phyloP scores from a whole-genome alignment of 2,329 filamentous ascomycete genomes.

The Paradendryphiella salina region DNA sequence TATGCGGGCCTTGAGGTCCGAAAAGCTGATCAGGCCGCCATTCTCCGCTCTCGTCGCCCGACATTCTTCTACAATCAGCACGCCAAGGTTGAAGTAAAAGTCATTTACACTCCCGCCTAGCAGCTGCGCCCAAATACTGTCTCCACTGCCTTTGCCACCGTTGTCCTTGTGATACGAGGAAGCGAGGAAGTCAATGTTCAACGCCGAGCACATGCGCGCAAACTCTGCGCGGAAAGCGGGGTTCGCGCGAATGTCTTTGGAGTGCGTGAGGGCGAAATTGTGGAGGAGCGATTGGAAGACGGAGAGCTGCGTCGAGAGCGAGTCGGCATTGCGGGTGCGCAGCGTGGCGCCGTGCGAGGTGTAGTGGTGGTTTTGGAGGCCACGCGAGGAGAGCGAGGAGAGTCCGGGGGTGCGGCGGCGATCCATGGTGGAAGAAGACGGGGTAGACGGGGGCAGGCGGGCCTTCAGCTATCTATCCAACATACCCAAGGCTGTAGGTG shows the following conservation, averaged over 20 bases:
- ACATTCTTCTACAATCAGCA: conserved; percentile 93
- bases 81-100: conserved; percentile 97
- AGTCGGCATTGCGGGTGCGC: conserved; percentile 80
- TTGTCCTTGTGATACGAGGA: conserved; percentile 54
- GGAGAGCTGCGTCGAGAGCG: conserved; percentile 87
- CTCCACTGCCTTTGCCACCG: conserved; percentile 49
- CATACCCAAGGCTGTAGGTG: too few relatives aligned
- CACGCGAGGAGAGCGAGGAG: conserved; percentile 63
- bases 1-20: conserved; percentile 77
- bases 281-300: conserved; percentile 95
- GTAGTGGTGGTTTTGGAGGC: conserved; percentile 82
- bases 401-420: conserved; percentile 82
- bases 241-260: conserved; percentile 92
- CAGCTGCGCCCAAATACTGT: conserved; percentile 89
- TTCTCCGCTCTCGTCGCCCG: conserved; percentile 85
- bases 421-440: conserved; percentile 43
- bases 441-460: too few relatives aligned
- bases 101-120: conserved; percentile 91
- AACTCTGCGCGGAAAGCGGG: conserved; percentile 95
- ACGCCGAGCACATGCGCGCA: conserved; percentile 95
- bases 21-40: conserved; percentile 83
- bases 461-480: too few relatives aligned
- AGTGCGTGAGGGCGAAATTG: conserved; percentile 93
- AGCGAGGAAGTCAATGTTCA: conserved; percentile 91
- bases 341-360: conserved; percentile 85